phyloP scores from a whole-genome alignment of 306 rosid genomes.

The Dalbergia cultrata region DNA sequence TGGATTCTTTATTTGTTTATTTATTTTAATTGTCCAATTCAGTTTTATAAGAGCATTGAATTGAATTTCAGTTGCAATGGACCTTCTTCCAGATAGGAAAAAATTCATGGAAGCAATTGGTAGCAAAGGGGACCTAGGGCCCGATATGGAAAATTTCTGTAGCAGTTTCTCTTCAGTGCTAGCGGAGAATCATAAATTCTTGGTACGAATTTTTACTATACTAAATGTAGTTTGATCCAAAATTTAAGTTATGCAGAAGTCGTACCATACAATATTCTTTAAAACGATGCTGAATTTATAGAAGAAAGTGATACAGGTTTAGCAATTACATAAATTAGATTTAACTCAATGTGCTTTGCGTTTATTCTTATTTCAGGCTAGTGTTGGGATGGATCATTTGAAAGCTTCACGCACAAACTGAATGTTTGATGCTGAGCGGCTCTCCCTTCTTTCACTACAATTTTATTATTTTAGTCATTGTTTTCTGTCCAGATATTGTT shows the following conservation, averaged over 20 bases:
- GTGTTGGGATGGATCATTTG: slow-evolving; percentile 71
- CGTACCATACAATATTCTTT: neutral
- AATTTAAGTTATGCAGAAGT: neutral
- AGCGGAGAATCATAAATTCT: slow-evolving; percentile 75
- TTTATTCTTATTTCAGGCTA: slow-evolving; percentile 59
- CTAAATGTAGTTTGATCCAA: neutral
- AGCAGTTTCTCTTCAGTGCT: slow-evolving; percentile 62
- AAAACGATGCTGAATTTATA: neutral
- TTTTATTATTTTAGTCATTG: neutral
- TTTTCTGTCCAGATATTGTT: slow-evolving; percentile 4
- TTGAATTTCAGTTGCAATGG: slow-evolving; percentile 66
- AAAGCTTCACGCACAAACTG: slow-evolving; percentile 53
- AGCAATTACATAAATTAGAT: neutral
- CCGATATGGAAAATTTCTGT: slow-evolving; percentile 66
- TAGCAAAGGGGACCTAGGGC: slow-evolving; percentile 60
- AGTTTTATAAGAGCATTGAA: neutral
- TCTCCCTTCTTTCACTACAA: slow-evolving; percentile 10
- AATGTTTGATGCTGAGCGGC: neutral
- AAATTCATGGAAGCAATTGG: slow-evolving; percentile 72
- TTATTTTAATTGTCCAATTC: neutral
- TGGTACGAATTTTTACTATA: slow-evolving; percentile 57
- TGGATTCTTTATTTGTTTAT: neutral
- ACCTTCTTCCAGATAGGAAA: slow-evolving; percentile 80
- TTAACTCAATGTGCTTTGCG: neutral
- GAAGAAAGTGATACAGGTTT: neutral